These are phyloP conservation scores for Agaricus sinodeliciosus DNA, from an alignment of 768 basidiomycete genomes.

Conservation along the genomic window DNA sequence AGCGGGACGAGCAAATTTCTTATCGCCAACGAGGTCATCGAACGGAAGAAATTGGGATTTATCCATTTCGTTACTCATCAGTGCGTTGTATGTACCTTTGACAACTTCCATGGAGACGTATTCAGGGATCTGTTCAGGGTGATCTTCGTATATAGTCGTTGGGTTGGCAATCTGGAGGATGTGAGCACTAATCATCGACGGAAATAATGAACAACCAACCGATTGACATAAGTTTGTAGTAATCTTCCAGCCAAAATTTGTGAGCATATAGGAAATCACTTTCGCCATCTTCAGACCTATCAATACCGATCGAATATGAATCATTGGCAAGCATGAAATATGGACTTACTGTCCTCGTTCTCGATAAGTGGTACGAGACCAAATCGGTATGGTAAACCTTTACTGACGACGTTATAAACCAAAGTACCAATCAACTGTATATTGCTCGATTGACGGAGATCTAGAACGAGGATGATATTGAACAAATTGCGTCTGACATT, in stretches of 20 bases:
- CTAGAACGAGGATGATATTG: conserved; percentile 78
- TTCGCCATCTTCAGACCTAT: conserved; percentile 65
- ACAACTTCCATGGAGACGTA: not conserved
- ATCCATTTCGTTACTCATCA: conserved; percentile 24
- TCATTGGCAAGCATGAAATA: not conserved
- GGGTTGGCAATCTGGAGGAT: not conserved
- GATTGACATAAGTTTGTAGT: conserved; percentile 56
- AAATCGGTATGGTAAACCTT: conserved; percentile 74
- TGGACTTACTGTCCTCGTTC: conserved; percentile 33
- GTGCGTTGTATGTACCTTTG: conserved; percentile 26
- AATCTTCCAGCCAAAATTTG: conserved; percentile 53
- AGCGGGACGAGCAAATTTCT: conserved; percentile 27
- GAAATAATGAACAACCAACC: conserved; percentile 26
- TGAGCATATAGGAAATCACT: conserved; percentile 61
- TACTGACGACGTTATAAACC: conserved; percentile 63
- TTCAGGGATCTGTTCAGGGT: not conserved
- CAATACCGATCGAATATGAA: not conserved
- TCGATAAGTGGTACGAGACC: conserved; percentile 77
- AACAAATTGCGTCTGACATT: conserved; percentile 71
- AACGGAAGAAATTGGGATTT: conserved; percentile 14
- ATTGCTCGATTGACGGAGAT: conserved; percentile 59
- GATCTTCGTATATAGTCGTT: not conserved
- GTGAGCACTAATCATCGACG: not conserved
- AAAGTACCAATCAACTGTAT: conserved; percentile 59
- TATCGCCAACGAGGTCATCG: conserved; percentile 14